phyloP scores from a whole-genome alignment of 495 filamentous ascomycete genomes.

The Penicillium robsamsonii region DNA sequence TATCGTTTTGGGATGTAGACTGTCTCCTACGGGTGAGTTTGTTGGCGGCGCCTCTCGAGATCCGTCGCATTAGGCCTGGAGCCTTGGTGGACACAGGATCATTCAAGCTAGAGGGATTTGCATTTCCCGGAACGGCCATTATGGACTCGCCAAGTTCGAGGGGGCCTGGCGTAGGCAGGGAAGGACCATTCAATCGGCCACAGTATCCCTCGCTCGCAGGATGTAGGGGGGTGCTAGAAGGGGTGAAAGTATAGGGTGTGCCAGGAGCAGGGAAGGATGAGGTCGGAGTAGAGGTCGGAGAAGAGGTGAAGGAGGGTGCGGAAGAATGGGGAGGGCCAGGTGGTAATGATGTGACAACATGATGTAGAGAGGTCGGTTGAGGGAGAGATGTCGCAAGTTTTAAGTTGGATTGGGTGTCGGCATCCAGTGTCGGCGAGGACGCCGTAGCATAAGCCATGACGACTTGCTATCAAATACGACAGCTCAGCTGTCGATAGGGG shows the following conservation, averaged over 20 bases:
- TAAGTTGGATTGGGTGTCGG: constrained; percentile 42
- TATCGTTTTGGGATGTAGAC: constrained; percentile 69
- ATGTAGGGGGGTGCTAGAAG: constrained; percentile 51
- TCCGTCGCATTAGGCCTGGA: constrained; percentile 61
- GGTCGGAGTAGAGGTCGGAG: constrained; percentile 32
- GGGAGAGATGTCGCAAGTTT: constrained; percentile 41
- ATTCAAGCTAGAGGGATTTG: constrained; percentile 37
- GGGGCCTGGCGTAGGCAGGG: constrained; percentile 39
- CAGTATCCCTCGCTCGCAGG: constrained; percentile 50
- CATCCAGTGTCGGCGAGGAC: constrained; percentile 43
- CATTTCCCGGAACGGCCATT: constrained; percentile 41
- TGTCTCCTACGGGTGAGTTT: constrained; percentile 63
- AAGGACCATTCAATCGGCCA: constrained; percentile 39
- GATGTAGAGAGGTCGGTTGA: constrained; percentile 37
- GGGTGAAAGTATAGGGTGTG: constrained; percentile 44
- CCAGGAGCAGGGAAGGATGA: constrained; percentile 30
- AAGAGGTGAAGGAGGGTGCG: constrained; percentile 33
- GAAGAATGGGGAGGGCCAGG: constrained; percentile 27
- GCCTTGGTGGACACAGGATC: constrained; percentile 54
- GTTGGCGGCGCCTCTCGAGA: constrained; percentile 64
- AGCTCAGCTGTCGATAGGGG: constrained; percentile 38
- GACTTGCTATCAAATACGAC: constrained; percentile 32
- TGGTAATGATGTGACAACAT: constrained; percentile 38
- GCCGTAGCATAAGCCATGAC: constrained; percentile 46
- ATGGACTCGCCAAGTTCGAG: constrained; percentile 57